Conservation (phyloP, 176 grass and related monocot species). For the Paspalum vaginatum region DNA sequence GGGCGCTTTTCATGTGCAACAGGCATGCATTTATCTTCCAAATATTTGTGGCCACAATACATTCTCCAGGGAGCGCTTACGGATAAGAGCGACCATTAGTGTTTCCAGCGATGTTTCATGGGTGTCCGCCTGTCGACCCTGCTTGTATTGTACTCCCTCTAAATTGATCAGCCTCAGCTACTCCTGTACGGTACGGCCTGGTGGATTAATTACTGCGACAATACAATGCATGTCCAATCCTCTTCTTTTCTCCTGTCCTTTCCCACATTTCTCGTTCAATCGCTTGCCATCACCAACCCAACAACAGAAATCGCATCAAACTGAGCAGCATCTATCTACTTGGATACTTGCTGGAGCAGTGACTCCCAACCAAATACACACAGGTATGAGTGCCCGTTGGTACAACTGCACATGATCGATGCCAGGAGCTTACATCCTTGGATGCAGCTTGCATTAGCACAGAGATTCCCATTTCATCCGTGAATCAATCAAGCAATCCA, state of each 20-base stretch:
- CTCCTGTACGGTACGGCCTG: background rate
- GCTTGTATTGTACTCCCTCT: background rate
- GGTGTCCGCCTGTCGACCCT: background rate
- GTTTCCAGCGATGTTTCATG: background rate
- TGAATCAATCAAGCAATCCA: background rate
- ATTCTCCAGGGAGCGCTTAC: background rate
- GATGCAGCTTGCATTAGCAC: slow-evolving; percentile 3
- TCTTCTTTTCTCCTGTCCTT: background rate
- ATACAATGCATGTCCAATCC: background rate
- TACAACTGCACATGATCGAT: no score
- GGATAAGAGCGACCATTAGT: slow-evolving; percentile 21
- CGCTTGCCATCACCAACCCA: background rate
- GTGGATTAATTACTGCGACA: background rate
- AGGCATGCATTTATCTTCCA: background rate
- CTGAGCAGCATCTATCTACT: background rate
- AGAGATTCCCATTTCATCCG: background rate
- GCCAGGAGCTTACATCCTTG: background rate
- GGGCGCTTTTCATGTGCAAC: background rate
- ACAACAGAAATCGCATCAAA: background rate
- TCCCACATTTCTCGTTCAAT: background rate
- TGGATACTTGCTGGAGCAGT: slow-evolving; percentile 11
- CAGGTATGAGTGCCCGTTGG: background rate
- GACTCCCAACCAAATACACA: background rate
- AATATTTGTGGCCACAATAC: slow-evolving; percentile 15
- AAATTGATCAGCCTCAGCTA: background rate